Evolutionary conservation across 306 rosid species (phyloP).

Genomic region (Begonia loranthoides): DNA sequence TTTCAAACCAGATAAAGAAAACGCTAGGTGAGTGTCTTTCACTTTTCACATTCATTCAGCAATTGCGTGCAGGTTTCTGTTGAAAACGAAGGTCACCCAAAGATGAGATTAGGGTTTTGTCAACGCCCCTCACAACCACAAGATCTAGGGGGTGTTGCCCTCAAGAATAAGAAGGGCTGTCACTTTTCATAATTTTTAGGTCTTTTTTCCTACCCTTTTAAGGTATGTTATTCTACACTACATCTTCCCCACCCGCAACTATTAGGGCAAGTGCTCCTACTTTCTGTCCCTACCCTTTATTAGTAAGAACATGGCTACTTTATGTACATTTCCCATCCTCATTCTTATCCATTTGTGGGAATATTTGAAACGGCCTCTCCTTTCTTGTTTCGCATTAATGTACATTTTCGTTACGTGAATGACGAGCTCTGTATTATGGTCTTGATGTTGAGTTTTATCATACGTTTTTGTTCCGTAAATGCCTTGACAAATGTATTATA

Average conservation of each 20-base stretch:
- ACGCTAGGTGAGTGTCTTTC: not conserved
- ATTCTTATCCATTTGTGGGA: not conserved
- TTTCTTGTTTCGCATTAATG: no score
- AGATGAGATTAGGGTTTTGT: not conserved
- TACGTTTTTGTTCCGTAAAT: no score
- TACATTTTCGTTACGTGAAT: no score
- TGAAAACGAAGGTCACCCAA: conserved; percentile 18
- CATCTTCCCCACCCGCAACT: conserved; percentile 21
- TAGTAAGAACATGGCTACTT: not conserved
- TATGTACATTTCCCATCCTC: not conserved
- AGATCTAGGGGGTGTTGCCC: not conserved
- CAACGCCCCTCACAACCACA: not conserved
- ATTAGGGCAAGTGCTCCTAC: conserved; percentile 9
- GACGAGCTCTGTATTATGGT: no score
- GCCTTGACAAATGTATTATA: no score
- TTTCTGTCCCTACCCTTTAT: conserved; percentile 12
- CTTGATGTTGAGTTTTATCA: no score
- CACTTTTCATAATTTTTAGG: not conserved
- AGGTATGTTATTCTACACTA: conserved; percentile 6
- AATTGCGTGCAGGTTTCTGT: conserved; percentile 42
- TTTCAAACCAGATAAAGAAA: not conserved
- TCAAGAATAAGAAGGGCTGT: not conserved
- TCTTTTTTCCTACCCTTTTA: not conserved
- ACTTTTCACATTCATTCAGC: not conserved
- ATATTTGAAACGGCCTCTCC: no score